Base-by-base conservation (phyloP, 108 stramenopile genomes). In the Cylindrotheca fusiformis region DNA sequence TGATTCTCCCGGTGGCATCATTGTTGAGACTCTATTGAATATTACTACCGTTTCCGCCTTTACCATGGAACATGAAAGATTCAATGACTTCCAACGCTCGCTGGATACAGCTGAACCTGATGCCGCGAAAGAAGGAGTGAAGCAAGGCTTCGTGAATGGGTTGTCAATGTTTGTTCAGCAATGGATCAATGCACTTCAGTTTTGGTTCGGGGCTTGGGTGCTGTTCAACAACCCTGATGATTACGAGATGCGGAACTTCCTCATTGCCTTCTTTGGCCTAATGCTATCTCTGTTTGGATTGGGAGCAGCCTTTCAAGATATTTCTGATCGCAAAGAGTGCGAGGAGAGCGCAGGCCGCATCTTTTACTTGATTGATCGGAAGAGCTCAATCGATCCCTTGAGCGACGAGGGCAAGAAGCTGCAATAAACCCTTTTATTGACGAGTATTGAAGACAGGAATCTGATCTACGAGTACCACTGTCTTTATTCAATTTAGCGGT, bases 201-300 rank as follows among this genome's bases (percentile, higher is more conserved):
- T 93, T 26, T 94, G 80, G 81, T 90, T 68, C 60, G 93, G 93
- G 25, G 86, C 81, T 17, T 86, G 72, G 69, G 60, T 94, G 18
- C 36, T 94, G 12, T 71, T 60, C 60, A 82, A 63, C 4, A 82
- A 78, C 52, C 72, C 80, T 17, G 80, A 77, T n/a, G 44, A 10
- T 0, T 89, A 80, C 55, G 48, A 36, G 3, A 85, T 90, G 61
- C 67, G 76, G 8, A 76, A 84, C 32, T 88, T 95, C 49, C 67
- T 95, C 68, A 81, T 87, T 26, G 62, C 83, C 18, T 86, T 84
- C 52, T 90, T 95, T 48, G 56, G 88, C 0, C 51, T 91, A 17
- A 51, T 95, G 14, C 86, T 95, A 65, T 74, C 79, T 6, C 52
- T 90, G 46, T 88, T 88, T 60, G 88, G 85, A 4, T 58, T 95